Percentiles rank a stretch among this genome's conserved stretches.
Conservation (phyloP, 768 basidiomycete genomes). For the Atractiella rhizophila region DNA sequence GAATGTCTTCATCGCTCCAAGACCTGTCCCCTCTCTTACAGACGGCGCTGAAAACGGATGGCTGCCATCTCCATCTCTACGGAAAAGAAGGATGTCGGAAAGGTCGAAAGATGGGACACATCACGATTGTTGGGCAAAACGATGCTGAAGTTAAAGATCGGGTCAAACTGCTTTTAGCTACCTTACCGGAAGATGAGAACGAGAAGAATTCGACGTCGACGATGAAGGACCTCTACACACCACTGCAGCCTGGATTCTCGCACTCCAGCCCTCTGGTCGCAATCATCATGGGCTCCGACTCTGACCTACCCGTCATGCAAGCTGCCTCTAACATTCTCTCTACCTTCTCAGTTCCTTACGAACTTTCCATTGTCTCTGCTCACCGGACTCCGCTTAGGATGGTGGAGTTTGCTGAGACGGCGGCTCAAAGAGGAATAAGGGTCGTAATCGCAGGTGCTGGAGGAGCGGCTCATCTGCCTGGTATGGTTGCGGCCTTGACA, state of each 20-base stretch:
- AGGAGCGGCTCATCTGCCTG: conserved; percentile 92
- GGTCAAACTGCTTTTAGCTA: conserved; percentile 46
- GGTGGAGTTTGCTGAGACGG: conserved; percentile 53
- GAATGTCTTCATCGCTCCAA: conserved; percentile 31
- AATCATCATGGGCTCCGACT: conserved; percentile 96
- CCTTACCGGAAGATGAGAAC: conserved; percentile 29
- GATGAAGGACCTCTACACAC: conserved; percentile 27
- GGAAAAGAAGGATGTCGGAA: conserved; percentile 75
- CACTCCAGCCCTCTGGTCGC: conserved; percentile 54
- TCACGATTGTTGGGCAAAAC: conserved; percentile 59
- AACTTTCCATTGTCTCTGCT: conserved; percentile 84
- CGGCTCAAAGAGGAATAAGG: conserved; percentile 29
- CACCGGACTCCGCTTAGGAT: conserved; percentile 79
- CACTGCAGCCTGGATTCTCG: conserved; percentile 27
- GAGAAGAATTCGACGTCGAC: conserved; percentile 24
- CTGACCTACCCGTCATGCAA: conserved; percentile 80
- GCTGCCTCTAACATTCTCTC: conserved; percentile 55
- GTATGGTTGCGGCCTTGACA: conserved; percentile 94
- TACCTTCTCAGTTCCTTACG: conserved; percentile 53
- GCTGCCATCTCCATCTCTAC: conserved; percentile 66
- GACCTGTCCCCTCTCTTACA: conserved; percentile 31
- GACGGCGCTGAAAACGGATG: conserved; percentile 42
- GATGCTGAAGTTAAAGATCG: conserved; percentile 46
- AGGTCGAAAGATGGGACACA: conserved; percentile 93
- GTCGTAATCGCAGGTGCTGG: conserved; percentile 85